Percentiles rank a stretch among this genome's conserved stretches.
These are phyloP conservation scores for Aspergillus amoenus DNA, from an alignment of 2,329 filamentous ascomycete species.

Conservation along the genomic window DNA sequence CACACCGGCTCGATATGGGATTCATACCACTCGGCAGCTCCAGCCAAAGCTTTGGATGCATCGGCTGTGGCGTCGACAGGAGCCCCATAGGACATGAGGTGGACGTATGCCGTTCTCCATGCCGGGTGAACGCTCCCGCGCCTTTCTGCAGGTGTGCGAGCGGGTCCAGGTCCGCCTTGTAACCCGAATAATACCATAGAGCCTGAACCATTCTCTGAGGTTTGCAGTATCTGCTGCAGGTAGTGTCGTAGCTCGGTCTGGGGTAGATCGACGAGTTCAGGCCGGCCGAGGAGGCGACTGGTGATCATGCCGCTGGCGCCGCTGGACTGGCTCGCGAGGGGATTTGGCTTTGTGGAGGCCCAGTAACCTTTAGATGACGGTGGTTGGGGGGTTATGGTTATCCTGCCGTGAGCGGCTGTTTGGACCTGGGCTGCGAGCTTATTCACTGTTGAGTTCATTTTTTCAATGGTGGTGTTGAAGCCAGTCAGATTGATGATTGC, in stretches of 20 bases:
- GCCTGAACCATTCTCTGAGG: fast-evolving
- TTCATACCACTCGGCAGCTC: constrained; percentile 12
- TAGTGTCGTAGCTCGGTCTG: constrained; percentile 4
- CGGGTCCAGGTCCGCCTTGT: background rate
- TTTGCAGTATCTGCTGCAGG: background rate
- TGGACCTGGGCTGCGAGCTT: background rate
- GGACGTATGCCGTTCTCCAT: background rate
- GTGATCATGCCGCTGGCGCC: constrained; percentile 32
- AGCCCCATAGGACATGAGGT: background rate
- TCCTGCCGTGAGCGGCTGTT: background rate
- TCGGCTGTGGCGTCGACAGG: background rate
- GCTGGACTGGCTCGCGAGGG: constrained; percentile 22
- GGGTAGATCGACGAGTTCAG: constrained; percentile 25
- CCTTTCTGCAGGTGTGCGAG: background rate
- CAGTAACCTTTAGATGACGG: background rate
- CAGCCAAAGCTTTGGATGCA: background rate
- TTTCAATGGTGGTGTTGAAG: background rate
- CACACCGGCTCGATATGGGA: constrained; percentile 21
- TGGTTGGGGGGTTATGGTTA: background rate
- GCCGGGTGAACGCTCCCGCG: background rate
- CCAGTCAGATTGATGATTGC: background rate
- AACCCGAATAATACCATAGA: background rate
- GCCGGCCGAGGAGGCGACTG: constrained; percentile 36
- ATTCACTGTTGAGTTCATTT: background rate
- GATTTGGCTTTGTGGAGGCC: constrained; percentile 22